Conservation (phyloP, 192 early-diverging fungal species). For the Endogone sp. region DNA sequence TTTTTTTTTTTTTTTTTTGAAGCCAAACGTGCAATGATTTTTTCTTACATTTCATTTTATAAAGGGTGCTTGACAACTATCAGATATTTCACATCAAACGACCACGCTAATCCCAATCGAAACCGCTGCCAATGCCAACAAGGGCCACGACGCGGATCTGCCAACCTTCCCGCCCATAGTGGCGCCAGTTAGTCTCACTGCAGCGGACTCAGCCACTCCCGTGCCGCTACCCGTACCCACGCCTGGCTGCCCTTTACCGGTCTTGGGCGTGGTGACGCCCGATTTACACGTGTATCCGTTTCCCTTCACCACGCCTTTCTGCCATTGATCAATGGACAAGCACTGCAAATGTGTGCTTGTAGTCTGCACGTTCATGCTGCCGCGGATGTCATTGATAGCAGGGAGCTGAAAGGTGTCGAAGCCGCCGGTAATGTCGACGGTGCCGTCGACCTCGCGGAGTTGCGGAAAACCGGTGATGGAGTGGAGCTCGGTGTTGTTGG, state of each 20-base stretch:
- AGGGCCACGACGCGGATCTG: background rate
- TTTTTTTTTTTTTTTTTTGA: too few relatives aligned
- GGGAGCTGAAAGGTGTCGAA: constrained; percentile 55
- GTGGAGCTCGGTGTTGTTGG: constrained; percentile 58
- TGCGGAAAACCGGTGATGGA: constrained; percentile 48
- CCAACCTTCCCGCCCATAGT: background rate
- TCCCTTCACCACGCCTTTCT: constrained; percentile 25
- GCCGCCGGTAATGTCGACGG: constrained; percentile 53
- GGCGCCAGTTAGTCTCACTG: too few relatives aligned
- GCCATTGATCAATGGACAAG: constrained; percentile 6
- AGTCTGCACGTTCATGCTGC: constrained; percentile 60
- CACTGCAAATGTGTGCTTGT: constrained; percentile 45
- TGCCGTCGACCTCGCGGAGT: constrained; percentile 53
- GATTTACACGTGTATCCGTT: constrained; percentile 19
- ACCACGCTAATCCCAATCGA: background rate
- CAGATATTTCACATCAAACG: too few relatives aligned
- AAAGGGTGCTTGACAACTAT: too few relatives aligned
- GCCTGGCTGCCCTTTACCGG: background rate
- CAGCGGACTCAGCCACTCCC: background rate
- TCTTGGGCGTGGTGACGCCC: background rate
- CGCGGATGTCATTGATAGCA: constrained; percentile 32
- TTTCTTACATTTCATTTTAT: too few relatives aligned
- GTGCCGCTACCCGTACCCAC: background rate
- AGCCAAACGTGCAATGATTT: too few relatives aligned
- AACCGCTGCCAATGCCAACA: background rate